Evolutionary conservation across 257 asterid genomes (phyloP).

Genomic region (Solanum dulcamara): DNA sequence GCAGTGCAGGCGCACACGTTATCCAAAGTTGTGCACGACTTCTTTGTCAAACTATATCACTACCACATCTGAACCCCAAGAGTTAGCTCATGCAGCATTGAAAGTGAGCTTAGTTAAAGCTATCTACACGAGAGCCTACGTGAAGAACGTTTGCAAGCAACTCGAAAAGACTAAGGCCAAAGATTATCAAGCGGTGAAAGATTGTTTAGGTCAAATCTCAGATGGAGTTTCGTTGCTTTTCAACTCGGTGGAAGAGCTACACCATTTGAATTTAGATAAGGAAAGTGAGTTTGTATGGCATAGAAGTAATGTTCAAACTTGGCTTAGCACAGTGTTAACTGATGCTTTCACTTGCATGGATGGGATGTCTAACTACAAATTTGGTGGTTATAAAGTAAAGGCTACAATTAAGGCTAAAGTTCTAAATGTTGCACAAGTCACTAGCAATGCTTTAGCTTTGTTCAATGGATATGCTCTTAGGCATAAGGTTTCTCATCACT

Average conservation of each 20-base stretch:
- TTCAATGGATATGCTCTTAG: slow-evolving; percentile 43
- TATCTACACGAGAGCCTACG: slow-evolving; percentile 27
- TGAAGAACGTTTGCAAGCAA: slow-evolving; percentile 27
- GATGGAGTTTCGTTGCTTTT: slow-evolving; percentile 41
- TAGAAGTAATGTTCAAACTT: slow-evolving; percentile 38
- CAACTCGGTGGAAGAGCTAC: slow-evolving; percentile 36
- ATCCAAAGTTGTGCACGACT: slow-evolving; percentile 24
- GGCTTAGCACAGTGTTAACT: slow-evolving; percentile 53
- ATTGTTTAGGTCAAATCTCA: slow-evolving; percentile 50
- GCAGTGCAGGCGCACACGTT: slow-evolving; percentile 37
- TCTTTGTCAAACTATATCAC: slow-evolving; percentile 16
- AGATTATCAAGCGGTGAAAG: slow-evolving; percentile 23
- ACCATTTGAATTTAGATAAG: slow-evolving; percentile 14
- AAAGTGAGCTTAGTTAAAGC: slow-evolving; percentile 39
- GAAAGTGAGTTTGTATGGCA: slow-evolving; percentile 45
- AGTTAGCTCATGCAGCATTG: slow-evolving; percentile 41
- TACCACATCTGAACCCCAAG: slow-evolving; percentile 19
- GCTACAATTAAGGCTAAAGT: slow-evolving; percentile 44
- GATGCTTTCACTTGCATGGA: slow-evolving; percentile 43
- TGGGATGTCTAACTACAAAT: slow-evolving; percentile 37
- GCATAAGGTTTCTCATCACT: slow-evolving; percentile 5
- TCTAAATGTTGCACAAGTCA: slow-evolving; percentile 37
- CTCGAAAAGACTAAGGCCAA: slow-evolving; percentile 19
- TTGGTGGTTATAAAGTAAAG: slow-evolving; percentile 27
- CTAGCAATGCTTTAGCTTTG: slow-evolving; percentile 51